Evolutionary conservation across 177 flowering plant species (phyloP).

Genomic region (Vitis hybrid): DNA sequence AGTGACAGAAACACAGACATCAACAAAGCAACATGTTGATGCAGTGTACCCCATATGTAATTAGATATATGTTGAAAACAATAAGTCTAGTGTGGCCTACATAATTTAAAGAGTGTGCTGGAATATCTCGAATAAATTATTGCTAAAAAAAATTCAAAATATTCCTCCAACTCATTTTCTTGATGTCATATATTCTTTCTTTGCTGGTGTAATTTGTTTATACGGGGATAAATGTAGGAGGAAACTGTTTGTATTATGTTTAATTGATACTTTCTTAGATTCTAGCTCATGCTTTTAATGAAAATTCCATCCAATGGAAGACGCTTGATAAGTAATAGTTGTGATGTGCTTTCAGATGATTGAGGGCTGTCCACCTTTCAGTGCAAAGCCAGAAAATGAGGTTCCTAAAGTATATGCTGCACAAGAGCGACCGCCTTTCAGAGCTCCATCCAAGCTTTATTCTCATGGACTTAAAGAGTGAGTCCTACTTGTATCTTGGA

Average conservation of each 20-base stretch:
- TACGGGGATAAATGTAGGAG: background rate
- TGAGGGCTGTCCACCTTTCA: slow-evolving; percentile 85
- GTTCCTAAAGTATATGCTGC: slow-evolving; percentile 68
- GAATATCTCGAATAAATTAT: too few species aligned
- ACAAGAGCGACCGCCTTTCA: slow-evolving; percentile 84
- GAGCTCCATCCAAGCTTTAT: slow-evolving; percentile 69
- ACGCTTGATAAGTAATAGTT: slow-evolving; percentile 16
- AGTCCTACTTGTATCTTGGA: slow-evolving; percentile 17
- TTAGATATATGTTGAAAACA: too few species aligned
- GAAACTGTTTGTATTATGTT: background rate
- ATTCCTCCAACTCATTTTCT: too few species aligned
- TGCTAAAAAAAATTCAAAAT: too few species aligned
- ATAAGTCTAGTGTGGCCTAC: too few species aligned
- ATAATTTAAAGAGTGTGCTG: too few species aligned
- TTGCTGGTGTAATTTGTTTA: background rate
- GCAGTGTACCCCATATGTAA: too few species aligned
- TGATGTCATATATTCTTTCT: background rate
- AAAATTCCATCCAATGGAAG: background rate
- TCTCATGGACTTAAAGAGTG: slow-evolving; percentile 87
- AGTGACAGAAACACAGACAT: too few species aligned
- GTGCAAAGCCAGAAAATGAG: slow-evolving; percentile 53
- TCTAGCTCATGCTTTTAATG: background rate
- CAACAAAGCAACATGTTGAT: too few species aligned
- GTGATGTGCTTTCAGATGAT: slow-evolving; percentile 66
- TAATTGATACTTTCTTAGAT: background rate